Evolutionary conservation across 2,329 filamentous ascomycete genomes (phyloP), one percentile per base, ranked within the genome.

Genomic region (Passalora sequoiae): DNA sequence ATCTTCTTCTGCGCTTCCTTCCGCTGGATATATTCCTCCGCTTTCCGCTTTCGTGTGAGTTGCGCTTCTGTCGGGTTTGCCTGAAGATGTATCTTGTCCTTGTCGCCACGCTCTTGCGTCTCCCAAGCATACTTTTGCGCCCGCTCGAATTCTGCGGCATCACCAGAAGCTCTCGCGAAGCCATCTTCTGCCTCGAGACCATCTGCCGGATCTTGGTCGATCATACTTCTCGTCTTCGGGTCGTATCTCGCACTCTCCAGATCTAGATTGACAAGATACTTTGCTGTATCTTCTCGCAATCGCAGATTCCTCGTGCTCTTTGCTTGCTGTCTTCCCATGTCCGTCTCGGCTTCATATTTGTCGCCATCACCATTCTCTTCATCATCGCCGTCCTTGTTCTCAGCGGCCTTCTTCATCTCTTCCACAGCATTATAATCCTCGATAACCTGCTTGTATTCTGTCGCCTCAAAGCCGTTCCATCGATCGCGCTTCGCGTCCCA

Each of bases 401-500:
- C 60, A 3, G 57, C 59, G 4, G 60, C 59, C 12, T 66, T 67
- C 51, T 76, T 82, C 50, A 96, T 70, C 53, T 84, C 80, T 62
- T 96, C 91, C 65, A 96, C 72, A 61, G 91, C 80, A 50, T 92
- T 83, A 66, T 86, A 95, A 57, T 95, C 87, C 38, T 94, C 82
- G 29, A 97, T 81, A n/a, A 97, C 86, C 48, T 79, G 75, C 47
- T 80, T 76, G 64, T 95, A 97, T 65, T 97, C 86, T 53, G 78
- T 80, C 1, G 89, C 73, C 64, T 97, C 89, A 66, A 94, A 98
- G n/a, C 91, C 91, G 62, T 96, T 96, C 91, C 92, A 98, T 31
- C 91, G 80, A 70, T 98, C 92, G 56, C 92, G 78, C 72, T 98
- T 98, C 16, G 92, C 92, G 66, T 98, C 94, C 87, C 91, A 98